Evolutionary conservation across 768 basidiomycete species (phyloP).

Genomic region (Collybia sordida): DNA sequence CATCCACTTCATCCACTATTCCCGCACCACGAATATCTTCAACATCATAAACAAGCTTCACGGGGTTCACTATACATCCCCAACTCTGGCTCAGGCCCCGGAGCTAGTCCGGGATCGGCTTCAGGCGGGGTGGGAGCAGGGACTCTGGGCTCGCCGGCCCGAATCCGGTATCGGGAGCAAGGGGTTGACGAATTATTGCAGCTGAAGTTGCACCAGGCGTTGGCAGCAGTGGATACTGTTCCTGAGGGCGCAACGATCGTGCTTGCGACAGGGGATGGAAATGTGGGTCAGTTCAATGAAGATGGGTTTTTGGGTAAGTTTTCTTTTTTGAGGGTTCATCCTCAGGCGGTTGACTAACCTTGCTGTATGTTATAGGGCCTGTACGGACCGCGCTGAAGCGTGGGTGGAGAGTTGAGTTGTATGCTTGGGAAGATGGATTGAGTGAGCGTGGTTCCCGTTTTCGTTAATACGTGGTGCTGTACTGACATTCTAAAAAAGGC

Average conservation of each 20-base stretch:
- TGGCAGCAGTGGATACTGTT: constrained; percentile 65
- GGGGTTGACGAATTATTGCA: constrained; percentile 95
- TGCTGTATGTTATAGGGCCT: constrained; percentile 40
- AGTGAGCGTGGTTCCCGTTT: constrained; percentile 39
- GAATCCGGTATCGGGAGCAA: constrained; percentile 79
- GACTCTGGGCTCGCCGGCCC: constrained; percentile 11
- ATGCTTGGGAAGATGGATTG: constrained; percentile 85
- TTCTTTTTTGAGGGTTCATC: constrained; percentile 2
- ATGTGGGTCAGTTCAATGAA: constrained; percentile 88
- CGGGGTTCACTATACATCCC: constrained; percentile 7
- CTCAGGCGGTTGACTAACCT: not conserved
- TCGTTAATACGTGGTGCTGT: not conserved
- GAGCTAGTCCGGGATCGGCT: too few species aligned
- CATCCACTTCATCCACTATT: not conserved
- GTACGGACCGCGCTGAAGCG: constrained; percentile 82
- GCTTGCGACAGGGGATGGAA: constrained; percentile 92
- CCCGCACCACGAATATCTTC: not conserved
- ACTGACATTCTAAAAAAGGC: constrained; percentile 21
- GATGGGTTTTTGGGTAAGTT: constrained; percentile 77
- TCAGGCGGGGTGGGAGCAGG: not conserved
- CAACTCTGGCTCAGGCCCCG: too few species aligned
- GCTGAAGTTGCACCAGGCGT: constrained; percentile 85
- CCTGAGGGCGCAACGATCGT: constrained; percentile 80
- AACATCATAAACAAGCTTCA: constrained; percentile 3
- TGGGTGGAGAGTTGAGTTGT: constrained; percentile 95